Base-by-base conservation (phyloP, 2,329 filamentous ascomycete genomes). In the Teratosphaeriaceae sp. region DNA sequence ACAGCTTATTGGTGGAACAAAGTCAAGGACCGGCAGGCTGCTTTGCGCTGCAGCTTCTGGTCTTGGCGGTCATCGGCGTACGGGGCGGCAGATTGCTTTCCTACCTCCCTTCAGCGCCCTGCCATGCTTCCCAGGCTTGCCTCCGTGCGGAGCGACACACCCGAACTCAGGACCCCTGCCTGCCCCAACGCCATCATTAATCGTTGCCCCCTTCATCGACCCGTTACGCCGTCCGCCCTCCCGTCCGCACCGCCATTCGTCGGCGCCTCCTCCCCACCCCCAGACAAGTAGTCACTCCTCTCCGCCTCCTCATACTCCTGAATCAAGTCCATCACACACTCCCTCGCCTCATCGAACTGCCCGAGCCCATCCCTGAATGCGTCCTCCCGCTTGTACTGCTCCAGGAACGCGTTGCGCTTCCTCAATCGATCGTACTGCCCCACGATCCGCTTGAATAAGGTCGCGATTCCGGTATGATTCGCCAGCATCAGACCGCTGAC, bases 401-500 rank as follows among this genome's bases (percentile, higher is more conserved):
- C 92, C 59, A 98, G 77, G 66, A 97, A 98, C 38, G 92, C 92
- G 64, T 97, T 97, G 40, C 90, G 85, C 69, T 97, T 97, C 45
- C 92, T 79, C 73, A 98, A 84, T 20, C 85, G 83, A 57, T 95
- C 89, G 67, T 97, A 98, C 62, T 94, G 90, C 50, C 80, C 78
- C 12, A 96, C 78, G 49, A 97, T 95, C 34, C 90, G 81, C 65
- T 94, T 95, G 73, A 98, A 98, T 8, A 98, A 76, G 69, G 92
- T 96, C 36, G 90, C 87, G 55, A 98, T 94, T 51, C 89, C 94
- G 0, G 92, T 98, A 64, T 98, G 92, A 62, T 98, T 98, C 11
- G 92, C 92, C 46, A 98, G 73, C 92, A 98, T 98, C 45, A 98
- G 76, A 2, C 92, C 92, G 52, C 88, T 95, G 42, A 98, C 92